Percentiles rank a stretch among this genome's conserved stretches.
These are phyloP conservation scores for Nadsonia starkeyi-henricii DNA, from an alignment of 1,139 yeast species.

Conservation along the genomic window DNA sequence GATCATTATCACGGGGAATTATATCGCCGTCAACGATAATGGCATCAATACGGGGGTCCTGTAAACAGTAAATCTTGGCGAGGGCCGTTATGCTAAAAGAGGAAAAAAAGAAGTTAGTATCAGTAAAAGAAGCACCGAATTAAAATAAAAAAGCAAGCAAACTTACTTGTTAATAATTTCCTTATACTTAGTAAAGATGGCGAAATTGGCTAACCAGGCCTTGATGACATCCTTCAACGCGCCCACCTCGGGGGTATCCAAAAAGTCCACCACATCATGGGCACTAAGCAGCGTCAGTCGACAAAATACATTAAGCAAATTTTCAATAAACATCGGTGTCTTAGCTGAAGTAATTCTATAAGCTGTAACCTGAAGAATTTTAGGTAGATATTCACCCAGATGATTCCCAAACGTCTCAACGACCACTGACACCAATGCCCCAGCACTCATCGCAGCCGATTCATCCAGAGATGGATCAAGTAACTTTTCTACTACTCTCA, in stretches of 20 bases:
- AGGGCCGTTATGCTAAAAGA: background rate
- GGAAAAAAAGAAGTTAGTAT: too few relatives aligned
- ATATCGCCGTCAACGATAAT: background rate
- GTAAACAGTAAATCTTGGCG: background rate
- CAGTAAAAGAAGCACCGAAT: too few relatives aligned
- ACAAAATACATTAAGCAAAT: background rate
- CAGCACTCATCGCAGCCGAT: background rate
- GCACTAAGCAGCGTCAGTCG: background rate
- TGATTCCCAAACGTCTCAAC: background rate
- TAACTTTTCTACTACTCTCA: background rate
- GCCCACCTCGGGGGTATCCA: background rate
- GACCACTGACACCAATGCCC: background rate
- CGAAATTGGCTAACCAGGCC: background rate
- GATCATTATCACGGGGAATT: background rate
- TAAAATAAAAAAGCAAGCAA: too few relatives aligned
- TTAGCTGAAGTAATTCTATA: background rate
- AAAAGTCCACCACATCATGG: background rate
- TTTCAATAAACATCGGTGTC: background rate
- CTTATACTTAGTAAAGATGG: background rate
- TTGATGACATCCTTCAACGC: background rate
- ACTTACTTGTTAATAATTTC: background rate
- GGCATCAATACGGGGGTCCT: background rate
- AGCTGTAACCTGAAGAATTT: background rate
- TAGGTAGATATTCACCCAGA: background rate
- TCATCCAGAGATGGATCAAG: background rate